These are phyloP conservation scores for Phallus indusiatus DNA, from an alignment of 768 basidiomycete genomes.

Conservation along the genomic window DNA sequence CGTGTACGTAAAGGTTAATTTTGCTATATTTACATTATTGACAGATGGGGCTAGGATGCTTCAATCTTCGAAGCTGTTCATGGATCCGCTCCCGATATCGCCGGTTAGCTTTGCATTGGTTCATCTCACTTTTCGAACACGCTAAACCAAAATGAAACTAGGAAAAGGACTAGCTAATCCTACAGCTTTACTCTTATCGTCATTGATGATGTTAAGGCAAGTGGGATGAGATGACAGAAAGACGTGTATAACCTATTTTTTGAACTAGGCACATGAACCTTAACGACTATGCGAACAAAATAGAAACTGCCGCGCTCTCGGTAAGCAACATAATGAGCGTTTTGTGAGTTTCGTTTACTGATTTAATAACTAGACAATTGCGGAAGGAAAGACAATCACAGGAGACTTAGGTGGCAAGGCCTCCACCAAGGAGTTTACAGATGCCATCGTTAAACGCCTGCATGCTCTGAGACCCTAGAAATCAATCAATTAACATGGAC, in stretches of 20 bases:
- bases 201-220: constrained; percentile 95
- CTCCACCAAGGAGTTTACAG: constrained; percentile 80
- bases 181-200: constrained; percentile 93
- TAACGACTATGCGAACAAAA: constrained; percentile 71
- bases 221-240: constrained; percentile 16
- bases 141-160: constrained; percentile 18
- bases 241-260: constrained; percentile 17
- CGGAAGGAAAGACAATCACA: constrained; percentile 91
- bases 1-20: constrained; percentile 41
- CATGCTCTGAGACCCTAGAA: constrained; percentile 9
- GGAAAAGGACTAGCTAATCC: constrained; percentile 95
- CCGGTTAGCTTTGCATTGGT: constrained; percentile 43
- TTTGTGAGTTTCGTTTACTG: background rate
- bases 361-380: constrained; percentile 64
- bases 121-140: background rate
- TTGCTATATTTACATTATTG: background rate
- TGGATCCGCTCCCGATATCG: constrained; percentile 99
- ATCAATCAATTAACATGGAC: background rate
- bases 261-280: constrained; percentile 85
- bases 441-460: constrained; percentile 76
- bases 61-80: constrained; percentile 99
- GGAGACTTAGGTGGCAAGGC: constrained; percentile 94
- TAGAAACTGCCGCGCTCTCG: constrained; percentile 83
- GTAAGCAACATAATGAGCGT: constrained; percentile 40
- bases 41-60: constrained; percentile 54